Evolutionary conservation across 2,329 filamentous ascomycete species (phyloP).

Genomic region (Calonectria hawksworthii): DNA sequence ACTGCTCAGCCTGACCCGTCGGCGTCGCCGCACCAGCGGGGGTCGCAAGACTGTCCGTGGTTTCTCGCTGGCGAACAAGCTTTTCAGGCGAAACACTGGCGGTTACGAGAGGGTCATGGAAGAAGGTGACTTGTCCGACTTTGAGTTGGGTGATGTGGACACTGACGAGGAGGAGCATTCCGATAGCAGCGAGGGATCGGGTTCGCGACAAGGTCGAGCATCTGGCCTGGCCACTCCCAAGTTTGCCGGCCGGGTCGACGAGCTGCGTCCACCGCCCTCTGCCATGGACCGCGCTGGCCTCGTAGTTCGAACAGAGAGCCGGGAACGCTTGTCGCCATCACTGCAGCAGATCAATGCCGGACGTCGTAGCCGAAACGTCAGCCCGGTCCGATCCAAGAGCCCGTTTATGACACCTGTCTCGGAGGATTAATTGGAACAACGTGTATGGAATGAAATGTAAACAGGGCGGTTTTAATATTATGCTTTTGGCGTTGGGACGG

Average conservation of each 20-base stretch:
- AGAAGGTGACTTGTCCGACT: conserved; percentile 80
- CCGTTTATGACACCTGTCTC: conserved; percentile 66
- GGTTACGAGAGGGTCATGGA: conserved; percentile 90
- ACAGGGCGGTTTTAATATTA: conserved; percentile 10
- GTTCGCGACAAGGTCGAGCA: conserved; percentile 68
- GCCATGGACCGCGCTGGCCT: conserved; percentile 78
- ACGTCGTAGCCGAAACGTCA: conserved; percentile 68
- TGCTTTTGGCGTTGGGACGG: conserved; percentile 22
- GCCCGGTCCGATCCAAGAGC: conserved; percentile 72
- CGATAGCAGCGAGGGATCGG: conserved; percentile 70
- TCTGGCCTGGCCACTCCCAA: conserved; percentile 79
- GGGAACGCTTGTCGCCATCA: conserved; percentile 78
- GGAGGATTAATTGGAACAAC: conserved; percentile 51
- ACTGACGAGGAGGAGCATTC: conserved; percentile 75
- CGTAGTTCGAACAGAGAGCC: conserved; percentile 86
- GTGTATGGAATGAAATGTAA: neutral
- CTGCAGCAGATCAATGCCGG: conserved; percentile 69
- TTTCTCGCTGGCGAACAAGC: conserved; percentile 70
- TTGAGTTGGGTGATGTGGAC: conserved; percentile 80
- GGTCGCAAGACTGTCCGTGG: conserved; percentile 61
- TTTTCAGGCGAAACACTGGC: conserved; percentile 71
- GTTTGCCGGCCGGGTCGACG: conserved; percentile 67
- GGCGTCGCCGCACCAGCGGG: conserved; percentile 44
- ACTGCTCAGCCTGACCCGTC: conserved; percentile 46
- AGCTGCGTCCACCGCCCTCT: conserved; percentile 54